Base-by-base conservation (phyloP, 345 rosid species). In the Boechera divaricarpa region DNA sequence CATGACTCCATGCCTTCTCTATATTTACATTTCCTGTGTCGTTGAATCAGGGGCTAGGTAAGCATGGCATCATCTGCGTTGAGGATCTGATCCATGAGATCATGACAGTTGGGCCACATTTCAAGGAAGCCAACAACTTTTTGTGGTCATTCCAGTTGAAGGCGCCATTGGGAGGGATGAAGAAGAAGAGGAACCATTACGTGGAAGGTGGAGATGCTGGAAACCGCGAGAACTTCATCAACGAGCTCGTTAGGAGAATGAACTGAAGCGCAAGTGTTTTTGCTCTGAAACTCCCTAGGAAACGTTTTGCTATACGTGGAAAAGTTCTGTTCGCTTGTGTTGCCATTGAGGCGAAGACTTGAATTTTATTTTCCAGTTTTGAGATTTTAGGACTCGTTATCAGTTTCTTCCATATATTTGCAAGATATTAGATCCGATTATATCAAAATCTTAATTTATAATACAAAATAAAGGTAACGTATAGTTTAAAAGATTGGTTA, bases 71-170 rank as follows among this genome's bases (percentile, higher is more conserved):
- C 10, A 80, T 91, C 62, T 87, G 91, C 56, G 41, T 75, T 35
- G 93, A 91, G 78, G 96, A 87, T 80, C 82, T 91, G n/a, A 87
- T 91, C 67, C 91, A 89, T 18, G 96, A 91, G 84, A 91, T 91
- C 52, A 57, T 89, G 87, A 89, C 90, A 0, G 93, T 89, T 21
- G 93, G 93, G 16, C 93, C 78, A 29, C 78, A 67, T 58, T 75
- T 75, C 76, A 86, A 86, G 89, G 91, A 90, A 68, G 93, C 91
- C 18, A 88, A 87, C 79, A 88, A 90, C 85, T 88, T 88, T 81
- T 66, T 90, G 53, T 88, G 93, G 93, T 90, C 91, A 10, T 90
- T 88, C 52, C 83, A 90, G 86, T 83, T 90, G 6, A 88, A 86
- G 83, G 91, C 92, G 2, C 96, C 96, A 5, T 63, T 86, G 67